These are phyloP conservation scores for Aspergillus taichungensis DNA, from an alignment of 495 filamentous ascomycete genomes.

Conservation along the genomic window DNA sequence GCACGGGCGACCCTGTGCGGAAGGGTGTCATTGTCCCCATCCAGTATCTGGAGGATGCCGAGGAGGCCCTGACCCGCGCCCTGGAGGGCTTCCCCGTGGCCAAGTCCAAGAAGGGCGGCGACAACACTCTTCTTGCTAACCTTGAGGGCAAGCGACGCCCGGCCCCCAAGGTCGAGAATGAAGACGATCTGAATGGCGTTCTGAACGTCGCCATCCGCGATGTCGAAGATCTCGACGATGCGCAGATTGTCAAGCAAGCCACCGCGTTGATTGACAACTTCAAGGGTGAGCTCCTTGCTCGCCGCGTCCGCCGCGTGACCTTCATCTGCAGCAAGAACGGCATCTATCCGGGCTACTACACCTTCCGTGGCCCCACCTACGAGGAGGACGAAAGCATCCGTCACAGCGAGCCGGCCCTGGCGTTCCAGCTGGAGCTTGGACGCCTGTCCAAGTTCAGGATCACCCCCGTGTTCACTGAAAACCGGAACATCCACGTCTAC, in stretches of 20 bases:
- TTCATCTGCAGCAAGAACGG: constrained; percentile 96
- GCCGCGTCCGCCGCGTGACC: constrained; percentile 78
- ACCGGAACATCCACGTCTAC: constrained; percentile 97
- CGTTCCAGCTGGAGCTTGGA: constrained; percentile 94
- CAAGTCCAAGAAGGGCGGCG: constrained; percentile 30
- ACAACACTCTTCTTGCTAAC: constrained; percentile 56
- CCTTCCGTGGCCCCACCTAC: constrained; percentile 88
- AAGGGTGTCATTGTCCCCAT: constrained; percentile 94
- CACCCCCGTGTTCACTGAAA: constrained; percentile 96
- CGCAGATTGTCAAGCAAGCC: constrained; percentile 68
- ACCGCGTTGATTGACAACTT: constrained; percentile 64
- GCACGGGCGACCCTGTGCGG: constrained; percentile 64
- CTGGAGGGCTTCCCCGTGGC: constrained; percentile 67
- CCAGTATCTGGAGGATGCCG: constrained; percentile 85
- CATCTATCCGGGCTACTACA: constrained; percentile 94
- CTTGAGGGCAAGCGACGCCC: constrained; percentile 65
- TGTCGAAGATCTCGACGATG: constrained; percentile 76
- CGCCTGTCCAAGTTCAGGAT: constrained; percentile 95
- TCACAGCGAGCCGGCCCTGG: constrained; percentile 90
- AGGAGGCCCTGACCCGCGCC: constrained; percentile 72
- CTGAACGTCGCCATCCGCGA: constrained; percentile 88
- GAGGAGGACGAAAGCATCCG: constrained; percentile 90
- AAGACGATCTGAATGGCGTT: constrained; percentile 80
- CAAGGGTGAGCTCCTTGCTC: constrained; percentile 73
- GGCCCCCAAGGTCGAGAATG: constrained; percentile 38